Base-by-base conservation (phyloP, 2,329 filamentous ascomycete species). In the Alternaria incomplexa region DNA sequence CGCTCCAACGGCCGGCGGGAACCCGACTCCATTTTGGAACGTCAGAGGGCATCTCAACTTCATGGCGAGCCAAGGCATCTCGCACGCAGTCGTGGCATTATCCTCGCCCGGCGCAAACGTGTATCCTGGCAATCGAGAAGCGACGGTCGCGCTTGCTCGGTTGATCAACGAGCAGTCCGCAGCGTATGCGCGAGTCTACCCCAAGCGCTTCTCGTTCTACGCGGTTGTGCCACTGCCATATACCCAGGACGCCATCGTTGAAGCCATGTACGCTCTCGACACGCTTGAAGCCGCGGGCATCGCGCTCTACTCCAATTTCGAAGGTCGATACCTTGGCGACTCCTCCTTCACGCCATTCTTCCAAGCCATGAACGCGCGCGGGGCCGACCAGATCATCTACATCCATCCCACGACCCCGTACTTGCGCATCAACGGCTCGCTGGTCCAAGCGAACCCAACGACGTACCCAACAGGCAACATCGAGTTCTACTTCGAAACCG, bases 401-500 rank as follows among this genome's bases (percentile, higher is more conserved):
- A 28, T 65, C 6, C 59, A 65, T 25, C 63, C 63, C 5, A 62
- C 53, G 5, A 51, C 52, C 2, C 63, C 63, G 3, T 62, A 58
- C 40, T 0, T 56, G n/a, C 55, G 47, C 23, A 3, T 48, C 9
- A 58, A 58, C 32, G 36, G 52, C 36, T 26, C 40, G 1, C 30
- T 62, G 0, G 6, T 61, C 3, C 23, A 58, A 20, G 61, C 57
- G 8, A 63, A 66, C 13, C 61, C 54, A 10, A 64, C 61, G 5
- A 40, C 44, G 1, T 59, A 63, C 22, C 30, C 48, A 0, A 55
- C 30, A 1, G 64, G 64, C 15, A 66, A 58, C 5, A 59, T 66
- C 1, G 64, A 66, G 17, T 66, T 66, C 28, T 62, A 61, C 36
- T 66, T 64, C 30, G 62, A 66, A 17, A 66, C 64, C 4, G 64